A percentile compares a stretch with the other conserved stretches of the same genome.
These are phyloP conservation scores for Entomortierella beljakovae DNA, from an alignment of 192 early-diverging fungal genomes.

Conservation along the genomic window DNA sequence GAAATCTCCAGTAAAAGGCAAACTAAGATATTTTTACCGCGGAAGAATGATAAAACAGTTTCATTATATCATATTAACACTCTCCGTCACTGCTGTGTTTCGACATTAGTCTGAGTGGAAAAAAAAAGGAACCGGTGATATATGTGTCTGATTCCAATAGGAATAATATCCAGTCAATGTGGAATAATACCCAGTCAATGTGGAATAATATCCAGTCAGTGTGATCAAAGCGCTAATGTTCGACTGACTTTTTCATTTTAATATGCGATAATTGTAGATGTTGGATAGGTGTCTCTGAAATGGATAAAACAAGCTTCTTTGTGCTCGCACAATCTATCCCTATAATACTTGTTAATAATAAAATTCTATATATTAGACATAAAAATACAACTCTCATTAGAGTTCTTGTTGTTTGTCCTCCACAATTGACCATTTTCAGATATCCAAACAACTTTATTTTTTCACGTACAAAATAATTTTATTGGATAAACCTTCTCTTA, in stretches of 20 bases:
- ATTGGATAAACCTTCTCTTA: conserved; percentile 5
- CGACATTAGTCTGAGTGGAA: background rate
- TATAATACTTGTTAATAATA: background rate
- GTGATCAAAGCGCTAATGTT: background rate
- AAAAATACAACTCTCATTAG: background rate
- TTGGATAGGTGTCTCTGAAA: background rate
- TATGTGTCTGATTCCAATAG: background rate
- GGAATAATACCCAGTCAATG: too few species aligned
- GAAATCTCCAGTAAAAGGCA: too few species aligned
- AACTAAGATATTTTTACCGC: too few species aligned
- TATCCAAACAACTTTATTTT: conserved; percentile 11
- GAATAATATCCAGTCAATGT: too few species aligned
- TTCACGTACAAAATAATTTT: conserved; percentile 4
- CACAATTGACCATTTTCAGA: background rate
- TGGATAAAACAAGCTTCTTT: background rate
- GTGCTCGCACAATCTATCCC: background rate
- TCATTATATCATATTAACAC: background rate
- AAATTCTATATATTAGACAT: background rate
- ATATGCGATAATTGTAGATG: background rate
- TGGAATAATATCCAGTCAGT: too few species aligned
- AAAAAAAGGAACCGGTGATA: background rate
- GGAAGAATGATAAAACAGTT: too few species aligned
- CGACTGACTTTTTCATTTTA: background rate
- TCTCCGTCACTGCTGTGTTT: background rate
- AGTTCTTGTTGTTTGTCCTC: background rate